Conservation (phyloP, 352 stramenopile species). For the Aphanomyces euteiches region DNA sequence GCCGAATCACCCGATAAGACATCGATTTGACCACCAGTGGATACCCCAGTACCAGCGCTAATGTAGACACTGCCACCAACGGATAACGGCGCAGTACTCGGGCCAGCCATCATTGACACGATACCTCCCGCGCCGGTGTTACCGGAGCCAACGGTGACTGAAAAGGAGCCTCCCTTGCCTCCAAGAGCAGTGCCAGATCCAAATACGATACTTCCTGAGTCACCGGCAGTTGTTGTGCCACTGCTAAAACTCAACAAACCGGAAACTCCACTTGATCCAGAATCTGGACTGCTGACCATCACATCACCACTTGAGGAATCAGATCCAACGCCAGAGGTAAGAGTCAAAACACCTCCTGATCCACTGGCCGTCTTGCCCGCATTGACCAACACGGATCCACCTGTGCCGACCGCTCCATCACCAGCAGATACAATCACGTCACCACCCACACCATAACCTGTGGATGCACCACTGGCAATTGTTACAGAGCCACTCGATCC, state of each 20-base stretch:
- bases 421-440: constrained; percentile 23
- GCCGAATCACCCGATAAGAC: background rate
- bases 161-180: constrained; percentile 4
- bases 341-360: constrained; percentile 17
- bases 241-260: constrained; percentile 1
- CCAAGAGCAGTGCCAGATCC: background rate
- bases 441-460: background rate
- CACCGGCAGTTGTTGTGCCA: background rate
- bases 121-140: background rate
- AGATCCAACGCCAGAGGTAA: constrained; percentile 6
- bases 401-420: background rate
- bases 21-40: background rate
- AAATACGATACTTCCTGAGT: background rate
- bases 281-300: background rate
- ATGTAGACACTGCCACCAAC: background rate
- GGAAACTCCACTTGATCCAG: background rate
- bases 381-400: background rate
- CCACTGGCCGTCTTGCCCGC: background rate
- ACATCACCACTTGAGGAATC: constrained; percentile 19
- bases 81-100: background rate
- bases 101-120: background rate
- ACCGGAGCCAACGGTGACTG: background rate
- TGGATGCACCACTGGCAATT: constrained; percentile 6
- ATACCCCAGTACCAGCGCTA: background rate
- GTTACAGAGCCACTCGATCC: constrained; percentile 2